These are phyloP conservation scores for Blepharisma undulans DNA, from an alignment of 169 alveolate genomes.

Conservation along the genomic window DNA sequence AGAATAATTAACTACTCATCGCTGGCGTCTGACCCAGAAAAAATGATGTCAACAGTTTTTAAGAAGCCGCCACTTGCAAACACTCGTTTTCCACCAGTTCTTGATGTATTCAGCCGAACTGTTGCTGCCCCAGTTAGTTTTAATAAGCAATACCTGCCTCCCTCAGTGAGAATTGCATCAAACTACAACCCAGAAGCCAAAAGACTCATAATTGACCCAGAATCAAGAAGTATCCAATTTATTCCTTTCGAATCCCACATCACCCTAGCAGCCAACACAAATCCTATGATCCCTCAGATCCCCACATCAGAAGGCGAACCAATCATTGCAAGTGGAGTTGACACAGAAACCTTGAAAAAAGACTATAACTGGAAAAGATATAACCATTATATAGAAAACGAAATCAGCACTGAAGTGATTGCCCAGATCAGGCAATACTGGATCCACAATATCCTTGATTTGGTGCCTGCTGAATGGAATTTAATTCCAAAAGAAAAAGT, in stretches of 20 bases:
- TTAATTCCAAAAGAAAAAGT: slow-evolving; percentile 64
- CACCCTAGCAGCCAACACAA: slow-evolving; percentile 57
- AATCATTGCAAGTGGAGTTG: not conserved
- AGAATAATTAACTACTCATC: slow-evolving; percentile 70
- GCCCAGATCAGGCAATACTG: slow-evolving; percentile 81
- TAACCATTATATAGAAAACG: slow-evolving; percentile 70
- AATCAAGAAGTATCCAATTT: slow-evolving; percentile 57
- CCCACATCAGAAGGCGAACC: slow-evolving; percentile 44
- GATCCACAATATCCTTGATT: slow-evolving; percentile 77
- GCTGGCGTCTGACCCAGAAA: slow-evolving; percentile 64
- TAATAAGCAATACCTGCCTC: slow-evolving; percentile 71
- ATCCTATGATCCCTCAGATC: slow-evolving; percentile 40
- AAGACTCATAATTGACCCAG: slow-evolving; percentile 76
- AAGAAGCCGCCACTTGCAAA: slow-evolving; percentile 73
- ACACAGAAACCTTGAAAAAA: not conserved
- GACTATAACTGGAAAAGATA: slow-evolving; percentile 60
- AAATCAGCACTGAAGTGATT: slow-evolving; percentile 78
- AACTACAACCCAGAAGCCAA: slow-evolving; percentile 70
- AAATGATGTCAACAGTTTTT: slow-evolving; percentile 59
- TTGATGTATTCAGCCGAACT: slow-evolving; percentile 79
- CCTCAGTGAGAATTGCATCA: slow-evolving; percentile 76
- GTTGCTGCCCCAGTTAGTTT: slow-evolving; percentile 83
- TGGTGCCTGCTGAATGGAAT: slow-evolving; percentile 77
- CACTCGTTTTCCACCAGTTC: slow-evolving; percentile 85
- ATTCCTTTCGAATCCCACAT: slow-evolving; percentile 7